Evolutionary conservation across 345 rosid genomes (phyloP), one percentile per base, ranked within the genome.

Genomic region (Ricinus communis): DNA sequence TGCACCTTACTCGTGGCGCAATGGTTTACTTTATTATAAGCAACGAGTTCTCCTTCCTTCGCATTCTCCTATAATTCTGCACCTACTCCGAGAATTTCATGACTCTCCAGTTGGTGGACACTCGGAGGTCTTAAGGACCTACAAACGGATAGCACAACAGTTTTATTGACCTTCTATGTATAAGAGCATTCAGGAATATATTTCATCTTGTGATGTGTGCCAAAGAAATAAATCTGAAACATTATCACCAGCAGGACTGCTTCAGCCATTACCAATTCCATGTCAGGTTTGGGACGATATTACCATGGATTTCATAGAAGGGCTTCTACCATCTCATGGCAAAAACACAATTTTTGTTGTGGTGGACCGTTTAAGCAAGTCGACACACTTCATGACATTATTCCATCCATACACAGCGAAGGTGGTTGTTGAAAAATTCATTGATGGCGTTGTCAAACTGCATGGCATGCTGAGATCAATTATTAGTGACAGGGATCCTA

Each of bases 91-190:
- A 0, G 56, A 55, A 8, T 70, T 66, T 41, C 57, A 49, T 45
- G 24, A 15, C 18, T 47, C 56, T 27, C 70, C 40, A 0, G 0
- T 22, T 25, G 57, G 73, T 0, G 56, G 73, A 0, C 66, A 70
- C n/a, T 70, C 56, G 1, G 19, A 66, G 0, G 56, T 59, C 0
- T 15, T 57, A 24, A 5, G 57, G 4, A 71, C 65, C 27, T 71
- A 16, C 11, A 71, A 71, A 24, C 36, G 24, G 8, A 0, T 61
- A 14, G 50, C 68, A 10, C 58, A 62, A 21, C 36, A 71, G 9
- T 61, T 71, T 38, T 50, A n/a, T n/a, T n/a, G n/a, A n/a, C n/a
- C n/a, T n/a, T 52, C 56, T 7, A 52, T 52, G 56, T 2, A 19
- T 22, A n/a, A 52, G 3, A 0, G 19, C 24, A 1, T 51, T 13